These are phyloP conservation scores for Kurtzmaniella fragi DNA, from an alignment of 805 yeast species.

Conservation along the genomic window DNA sequence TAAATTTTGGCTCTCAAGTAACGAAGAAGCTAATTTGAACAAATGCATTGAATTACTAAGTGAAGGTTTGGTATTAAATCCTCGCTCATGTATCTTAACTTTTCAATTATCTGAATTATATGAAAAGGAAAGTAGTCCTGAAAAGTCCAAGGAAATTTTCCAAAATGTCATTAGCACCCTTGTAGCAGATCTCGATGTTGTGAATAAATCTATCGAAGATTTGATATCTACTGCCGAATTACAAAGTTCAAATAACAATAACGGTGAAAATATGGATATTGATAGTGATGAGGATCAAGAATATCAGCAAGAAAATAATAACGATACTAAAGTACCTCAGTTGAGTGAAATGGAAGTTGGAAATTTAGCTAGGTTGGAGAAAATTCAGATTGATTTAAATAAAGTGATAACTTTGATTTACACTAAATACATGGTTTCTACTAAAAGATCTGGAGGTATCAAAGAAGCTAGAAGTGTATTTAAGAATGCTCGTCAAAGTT, in stretches of 20 bases:
- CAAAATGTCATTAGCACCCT: conserved; percentile 46
- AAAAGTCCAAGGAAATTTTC: conserved; percentile 47
- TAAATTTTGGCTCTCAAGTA: conserved; percentile 26
- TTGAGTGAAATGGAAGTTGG: conserved; percentile 13
- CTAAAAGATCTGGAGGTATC: conserved; percentile 63
- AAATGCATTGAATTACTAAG: conserved; percentile 43
- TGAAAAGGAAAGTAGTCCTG: conserved; percentile 53
- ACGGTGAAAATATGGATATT: conserved; percentile 5
- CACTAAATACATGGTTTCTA: conserved; percentile 63
- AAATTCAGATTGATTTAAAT: conserved; percentile 17
- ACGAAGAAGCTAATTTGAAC: conserved; percentile 36
- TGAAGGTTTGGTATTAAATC: conserved; percentile 59
- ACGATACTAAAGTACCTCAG: conserved; percentile 2
- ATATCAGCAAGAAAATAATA: background rate
- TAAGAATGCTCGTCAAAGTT: conserved; percentile 58
- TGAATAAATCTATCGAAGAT: conserved; percentile 16
- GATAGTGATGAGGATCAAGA: conserved; percentile 18
- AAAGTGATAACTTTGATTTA: conserved; percentile 59
- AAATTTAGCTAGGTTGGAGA: conserved; percentile 14
- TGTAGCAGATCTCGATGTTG: conserved; percentile 28
- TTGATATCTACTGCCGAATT: conserved; percentile 11
- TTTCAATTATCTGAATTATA: conserved; percentile 64
- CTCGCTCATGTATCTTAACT: conserved; percentile 61
- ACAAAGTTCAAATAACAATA: conserved; percentile 8
- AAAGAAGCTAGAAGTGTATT: conserved; percentile 72